Percentiles rank a stretch among this genome's conserved stretches.
Evolutionary conservation across 1,284 basidiomycete genomes (phyloP).

Genomic region (Pseudozyma sp.): DNA sequence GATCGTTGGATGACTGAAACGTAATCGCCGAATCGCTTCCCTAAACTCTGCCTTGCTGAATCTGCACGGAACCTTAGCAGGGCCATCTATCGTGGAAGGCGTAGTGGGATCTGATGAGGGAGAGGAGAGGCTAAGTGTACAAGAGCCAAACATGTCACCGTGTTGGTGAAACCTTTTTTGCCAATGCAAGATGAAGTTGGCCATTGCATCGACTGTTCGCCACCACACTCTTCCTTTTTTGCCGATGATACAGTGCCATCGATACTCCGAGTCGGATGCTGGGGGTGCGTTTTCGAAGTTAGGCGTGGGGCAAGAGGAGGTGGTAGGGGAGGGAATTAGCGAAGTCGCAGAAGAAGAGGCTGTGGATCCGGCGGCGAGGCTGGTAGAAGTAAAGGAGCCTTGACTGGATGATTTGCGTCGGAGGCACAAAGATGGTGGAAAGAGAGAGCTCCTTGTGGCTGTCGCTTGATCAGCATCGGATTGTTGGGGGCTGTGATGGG

Average conservation of each 20-base stretch:
- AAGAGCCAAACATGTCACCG: constrained; percentile 42
- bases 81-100: background rate
- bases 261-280: constrained; percentile 14
- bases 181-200: constrained; percentile 49
- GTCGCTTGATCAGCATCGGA: too few species aligned
- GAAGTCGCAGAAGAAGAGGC: background rate
- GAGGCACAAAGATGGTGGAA: background rate
- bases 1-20: constrained; percentile 24
- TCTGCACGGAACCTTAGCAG: too few species aligned
- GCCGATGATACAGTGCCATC: constrained; percentile 12
- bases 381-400: background rate
- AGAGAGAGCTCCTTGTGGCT: too few species aligned
- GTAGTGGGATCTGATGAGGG: background rate
- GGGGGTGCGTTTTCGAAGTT: constrained; percentile 2
- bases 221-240: constrained; percentile 16
- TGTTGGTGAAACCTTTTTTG: constrained; percentile 37
- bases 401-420: background rate
- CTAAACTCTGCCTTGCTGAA: constrained; percentile 4
- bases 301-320: background rate
- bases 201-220: constrained; percentile 42
- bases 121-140: constrained; percentile 8
- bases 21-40: constrained; percentile 24
- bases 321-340: background rate
- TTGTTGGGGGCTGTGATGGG: too few species aligned
- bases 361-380: background rate